A percentile compares a stretch with the other conserved stretches of the same genome.
Evolutionary conservation across 2,329 filamentous ascomycete species (phyloP).

Genomic region (Aspergillus pseudonomiae): DNA sequence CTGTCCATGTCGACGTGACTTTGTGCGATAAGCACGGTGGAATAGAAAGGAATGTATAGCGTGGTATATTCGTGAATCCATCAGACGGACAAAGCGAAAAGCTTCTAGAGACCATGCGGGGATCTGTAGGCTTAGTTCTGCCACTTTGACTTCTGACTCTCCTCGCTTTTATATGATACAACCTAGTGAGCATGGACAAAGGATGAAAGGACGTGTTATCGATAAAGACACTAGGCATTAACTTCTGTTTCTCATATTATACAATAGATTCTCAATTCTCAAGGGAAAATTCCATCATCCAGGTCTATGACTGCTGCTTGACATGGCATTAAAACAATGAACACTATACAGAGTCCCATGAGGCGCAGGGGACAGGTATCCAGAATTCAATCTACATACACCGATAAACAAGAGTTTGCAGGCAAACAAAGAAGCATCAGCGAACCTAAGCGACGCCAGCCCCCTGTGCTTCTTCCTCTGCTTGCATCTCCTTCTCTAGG

Average conservation of each 20-base stretch:
- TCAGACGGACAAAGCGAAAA: neutral
- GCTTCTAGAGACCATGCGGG: neutral
- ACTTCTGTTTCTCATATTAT: neutral
- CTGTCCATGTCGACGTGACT: neutral
- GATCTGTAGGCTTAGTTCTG: neutral
- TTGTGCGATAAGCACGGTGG: neutral
- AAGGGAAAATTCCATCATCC: neutral
- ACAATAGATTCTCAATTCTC: neutral
- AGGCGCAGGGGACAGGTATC: neutral
- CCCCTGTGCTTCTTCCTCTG: conserved; percentile 44
- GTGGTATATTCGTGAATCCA: neutral
- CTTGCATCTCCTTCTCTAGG: conserved; percentile 45
- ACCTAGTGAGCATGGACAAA: neutral
- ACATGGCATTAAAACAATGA: neutral
- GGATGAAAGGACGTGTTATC: neutral
- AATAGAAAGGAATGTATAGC: neutral
- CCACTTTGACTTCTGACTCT: neutral
- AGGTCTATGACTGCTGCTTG: neutral
- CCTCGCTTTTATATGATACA: neutral
- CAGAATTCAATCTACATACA: neutral
- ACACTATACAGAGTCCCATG: neutral
- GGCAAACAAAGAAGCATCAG: conserved; percentile 3
- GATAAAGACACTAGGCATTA: neutral
- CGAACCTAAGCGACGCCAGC: conserved; percentile 14
- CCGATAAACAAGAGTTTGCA: neutral